phyloP scores from a whole-genome alignment of 345 rosid genomes.

The Eucalyptus regnans region DNA sequence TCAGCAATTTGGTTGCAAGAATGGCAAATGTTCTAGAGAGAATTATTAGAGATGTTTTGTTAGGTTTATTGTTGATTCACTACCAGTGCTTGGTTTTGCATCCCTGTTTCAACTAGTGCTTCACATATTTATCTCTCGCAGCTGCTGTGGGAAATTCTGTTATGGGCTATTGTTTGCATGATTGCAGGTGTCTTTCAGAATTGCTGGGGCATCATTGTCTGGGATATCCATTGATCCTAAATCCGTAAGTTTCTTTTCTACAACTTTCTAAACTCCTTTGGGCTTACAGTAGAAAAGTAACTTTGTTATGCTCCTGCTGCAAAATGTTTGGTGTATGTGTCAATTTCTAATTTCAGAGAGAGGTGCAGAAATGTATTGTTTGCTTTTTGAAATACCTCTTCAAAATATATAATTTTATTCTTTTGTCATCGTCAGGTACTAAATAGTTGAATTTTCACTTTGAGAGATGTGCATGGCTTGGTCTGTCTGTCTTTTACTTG shows the following conservation, averaged over 20 bases:
- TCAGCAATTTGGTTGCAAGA: neutral
- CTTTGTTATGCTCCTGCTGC: neutral
- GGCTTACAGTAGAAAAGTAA: neutral
- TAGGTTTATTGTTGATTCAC: neutral
- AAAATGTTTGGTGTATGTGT: neutral
- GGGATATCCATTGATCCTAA: constrained; percentile 86
- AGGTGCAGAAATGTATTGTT: neutral
- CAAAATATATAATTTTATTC: neutral
- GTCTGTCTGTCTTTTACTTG: neutral
- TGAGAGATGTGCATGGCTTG: neutral
- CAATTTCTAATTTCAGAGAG: neutral
- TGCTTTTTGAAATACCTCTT: neutral
- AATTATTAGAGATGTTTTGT: neutral
- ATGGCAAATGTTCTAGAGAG: neutral
- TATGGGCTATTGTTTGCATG: neutral
- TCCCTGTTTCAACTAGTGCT: neutral
- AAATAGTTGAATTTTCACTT: neutral
- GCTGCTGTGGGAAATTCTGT: neutral
- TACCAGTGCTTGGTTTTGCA: neutral
- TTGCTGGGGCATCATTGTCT: constrained; percentile 68
- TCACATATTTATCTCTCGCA: neutral
- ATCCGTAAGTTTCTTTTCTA: constrained; percentile 43
- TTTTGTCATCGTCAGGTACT: neutral
- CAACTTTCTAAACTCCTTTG: neutral
- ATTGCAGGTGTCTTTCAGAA: constrained; percentile 70